Base-by-base conservation (phyloP, 2,329 filamentous ascomycete genomes). In the Periconia sp. region DNA sequence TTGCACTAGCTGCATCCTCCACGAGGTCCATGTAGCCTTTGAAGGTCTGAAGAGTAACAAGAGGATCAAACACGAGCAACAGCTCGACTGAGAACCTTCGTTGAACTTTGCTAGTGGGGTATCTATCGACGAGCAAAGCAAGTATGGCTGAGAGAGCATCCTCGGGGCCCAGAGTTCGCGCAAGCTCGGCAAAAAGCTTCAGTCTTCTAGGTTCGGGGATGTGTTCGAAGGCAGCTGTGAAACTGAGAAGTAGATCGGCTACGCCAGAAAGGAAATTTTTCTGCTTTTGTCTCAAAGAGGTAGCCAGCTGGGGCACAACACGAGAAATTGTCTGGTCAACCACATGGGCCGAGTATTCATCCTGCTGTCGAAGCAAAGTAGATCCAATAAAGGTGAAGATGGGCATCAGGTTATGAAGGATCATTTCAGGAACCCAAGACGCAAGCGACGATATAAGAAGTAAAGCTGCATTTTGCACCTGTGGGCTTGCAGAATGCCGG, bases 301-400 rank as follows among this genome's bases (percentile, higher is more conserved):
- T 85, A 40, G 97, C 91, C 43, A 99, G 80, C 14, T 93, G 92
- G 20, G 95, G 95, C 30, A 99, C 90, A 19, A 99, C 92, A 64
- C 93, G 89, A 57, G 92, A 90, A 63, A 99, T 92, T 1, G 94
- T 97, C 78, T 91, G 92, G 65, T 95, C 91, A 53, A 97, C 93
- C 31, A 99, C 93, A 71, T 96, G 91, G 13, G 92, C 92, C 19
- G 94, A 97, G 76, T 97, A 97, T 64, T 97, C 93, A 65, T 99
- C 95, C 63, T 91, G 91, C 76, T 97, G 93, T 46, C 90, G 87
- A 47, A 99, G 82, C 18, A 97, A 88, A 3, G 91, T 96, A 42
- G 88, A 89, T 41, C 93, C 92, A 88, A 97, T 97, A 71, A 97
- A 97, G 0, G 94, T 97, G 76, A 99, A 99, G 49, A 99, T 93